phyloP scores from a whole-genome alignment of 1,139 yeast genomes.

The Scheffersomyces stambukii region DNA sequence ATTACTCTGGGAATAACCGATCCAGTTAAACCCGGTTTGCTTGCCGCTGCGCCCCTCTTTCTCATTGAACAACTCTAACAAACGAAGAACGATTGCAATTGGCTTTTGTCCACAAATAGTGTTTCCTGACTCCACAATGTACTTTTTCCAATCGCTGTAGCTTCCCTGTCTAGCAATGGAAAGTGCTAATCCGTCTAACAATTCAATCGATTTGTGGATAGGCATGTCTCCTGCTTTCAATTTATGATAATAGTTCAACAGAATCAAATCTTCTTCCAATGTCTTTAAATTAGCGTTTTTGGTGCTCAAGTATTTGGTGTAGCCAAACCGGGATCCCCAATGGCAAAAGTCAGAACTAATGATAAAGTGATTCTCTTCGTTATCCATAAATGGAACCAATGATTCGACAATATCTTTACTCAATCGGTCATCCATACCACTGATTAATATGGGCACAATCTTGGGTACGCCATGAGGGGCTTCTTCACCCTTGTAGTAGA shows the following conservation, averaged over 20 bases:
- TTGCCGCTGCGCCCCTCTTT: constrained; percentile 6
- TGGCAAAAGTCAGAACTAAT: constrained; percentile 93
- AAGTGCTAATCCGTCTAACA: constrained; percentile 70
- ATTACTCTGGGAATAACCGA: constrained; percentile 79
- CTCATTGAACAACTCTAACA: no score
- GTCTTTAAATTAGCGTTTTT: constrained; percentile 11
- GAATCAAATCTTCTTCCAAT: constrained; percentile 13
- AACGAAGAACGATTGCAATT: constrained; percentile 54
- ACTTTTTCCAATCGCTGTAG: constrained; percentile 58
- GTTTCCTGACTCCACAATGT: constrained; percentile 68
- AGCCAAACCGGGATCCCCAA: constrained; percentile 85
- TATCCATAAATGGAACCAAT: constrained; percentile 52
- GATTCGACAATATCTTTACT: constrained; percentile 44
- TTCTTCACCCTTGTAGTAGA: constrained; percentile 28
- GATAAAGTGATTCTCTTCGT: constrained; percentile 63
- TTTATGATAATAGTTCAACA: constrained; percentile 12
- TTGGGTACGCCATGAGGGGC: constrained; percentile 41
- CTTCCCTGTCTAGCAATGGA: constrained; percentile 51
- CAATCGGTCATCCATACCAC: constrained; percentile 49
- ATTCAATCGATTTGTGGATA: constrained; percentile 69
- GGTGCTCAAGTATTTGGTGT: constrained; percentile 52
- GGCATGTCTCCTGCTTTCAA: constrained; percentile 25
- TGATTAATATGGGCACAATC: constrained; percentile 78
- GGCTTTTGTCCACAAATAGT: constrained; percentile 96
- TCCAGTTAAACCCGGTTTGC: constrained; percentile 52